These are phyloP conservation scores for Calycina marina DNA, from an alignment of 2,329 filamentous ascomycete species.

Conservation along the genomic window DNA sequence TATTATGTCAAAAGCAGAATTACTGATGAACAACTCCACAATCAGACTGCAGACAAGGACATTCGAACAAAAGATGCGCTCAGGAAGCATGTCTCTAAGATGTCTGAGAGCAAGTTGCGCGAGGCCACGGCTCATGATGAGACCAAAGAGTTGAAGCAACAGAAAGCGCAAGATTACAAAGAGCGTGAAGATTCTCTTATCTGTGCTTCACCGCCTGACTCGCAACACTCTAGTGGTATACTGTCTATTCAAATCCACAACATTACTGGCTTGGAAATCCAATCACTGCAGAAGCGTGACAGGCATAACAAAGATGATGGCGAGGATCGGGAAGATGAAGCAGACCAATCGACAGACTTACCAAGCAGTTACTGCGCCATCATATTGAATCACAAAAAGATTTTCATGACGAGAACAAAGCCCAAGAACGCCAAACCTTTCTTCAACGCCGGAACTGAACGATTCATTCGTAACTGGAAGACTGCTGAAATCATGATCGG, in stretches of 20 bases:
- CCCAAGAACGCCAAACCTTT: constrained; percentile 67
- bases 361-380: constrained; percentile 60
- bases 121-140: constrained; percentile 44
- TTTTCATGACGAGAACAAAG: constrained; percentile 59
- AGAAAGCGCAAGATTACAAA: constrained; percentile 52
- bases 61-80: constrained; percentile 44
- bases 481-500: constrained; percentile 52
- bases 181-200: constrained; percentile 47
- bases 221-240: constrained; percentile 48
- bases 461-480: constrained; percentile 54
- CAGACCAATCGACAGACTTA: constrained; percentile 46
- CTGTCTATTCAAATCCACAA: constrained; percentile 26
- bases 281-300: constrained; percentile 11
- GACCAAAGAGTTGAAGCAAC: constrained; percentile 46
- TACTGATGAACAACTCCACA: constrained; percentile 42
- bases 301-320: constrained; percentile 6
- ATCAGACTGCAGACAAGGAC: constrained; percentile 44
- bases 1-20: constrained; percentile 56
- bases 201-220: constrained; percentile 49
- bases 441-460: constrained; percentile 63
- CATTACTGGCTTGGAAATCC: constrained; percentile 17
- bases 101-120: constrained; percentile 46
- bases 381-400: constrained; percentile 57
- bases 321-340: constrained; percentile 37
- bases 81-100: constrained; percentile 37